Evolutionary conservation across 805 yeast species (phyloP).

Genomic region (Tetrapisispora iriomotensis): DNA sequence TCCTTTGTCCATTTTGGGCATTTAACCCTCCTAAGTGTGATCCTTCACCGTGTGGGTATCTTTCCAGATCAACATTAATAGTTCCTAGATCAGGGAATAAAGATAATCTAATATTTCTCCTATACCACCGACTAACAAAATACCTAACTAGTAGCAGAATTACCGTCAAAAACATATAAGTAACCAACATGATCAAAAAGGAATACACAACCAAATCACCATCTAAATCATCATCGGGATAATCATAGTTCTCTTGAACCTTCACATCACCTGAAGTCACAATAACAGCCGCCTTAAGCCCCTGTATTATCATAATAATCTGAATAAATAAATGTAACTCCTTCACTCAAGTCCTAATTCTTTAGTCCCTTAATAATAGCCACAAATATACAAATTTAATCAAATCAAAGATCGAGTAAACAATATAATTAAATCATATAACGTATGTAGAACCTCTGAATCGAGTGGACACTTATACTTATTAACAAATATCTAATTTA

Average conservation of each 20-base stretch:
- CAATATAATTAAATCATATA: too few species aligned
- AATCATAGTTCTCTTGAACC: neutral
- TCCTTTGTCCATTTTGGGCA: neutral
- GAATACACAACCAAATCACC: conserved; percentile 1
- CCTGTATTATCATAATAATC: too few species aligned
- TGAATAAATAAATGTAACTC: too few species aligned
- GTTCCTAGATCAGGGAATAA: conserved; percentile 2
- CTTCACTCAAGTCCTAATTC: too few species aligned
- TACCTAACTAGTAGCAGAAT: conserved; percentile 9
- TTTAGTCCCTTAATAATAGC: too few species aligned
- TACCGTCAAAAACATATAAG: conserved; percentile 7
- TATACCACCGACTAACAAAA: conserved; percentile 7
- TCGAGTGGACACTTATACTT: too few species aligned
- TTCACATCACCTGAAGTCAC: neutral
- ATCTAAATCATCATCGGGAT: conserved; percentile 2
- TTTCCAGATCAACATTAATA: neutral
- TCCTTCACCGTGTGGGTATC: neutral
- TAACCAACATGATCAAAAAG: conserved; percentile 8
- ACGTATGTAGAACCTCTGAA: too few species aligned
- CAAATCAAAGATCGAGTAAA: too few species aligned
- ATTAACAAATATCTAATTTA: too few species aligned
- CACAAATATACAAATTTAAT: too few species aligned
- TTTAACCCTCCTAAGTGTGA: neutral
- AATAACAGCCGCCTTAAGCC: neutral
- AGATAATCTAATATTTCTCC: conserved; percentile 5